phyloP scores from a whole-genome alignment of 2,329 filamentous ascomycete genomes.

The Fusarium scirpi region DNA sequence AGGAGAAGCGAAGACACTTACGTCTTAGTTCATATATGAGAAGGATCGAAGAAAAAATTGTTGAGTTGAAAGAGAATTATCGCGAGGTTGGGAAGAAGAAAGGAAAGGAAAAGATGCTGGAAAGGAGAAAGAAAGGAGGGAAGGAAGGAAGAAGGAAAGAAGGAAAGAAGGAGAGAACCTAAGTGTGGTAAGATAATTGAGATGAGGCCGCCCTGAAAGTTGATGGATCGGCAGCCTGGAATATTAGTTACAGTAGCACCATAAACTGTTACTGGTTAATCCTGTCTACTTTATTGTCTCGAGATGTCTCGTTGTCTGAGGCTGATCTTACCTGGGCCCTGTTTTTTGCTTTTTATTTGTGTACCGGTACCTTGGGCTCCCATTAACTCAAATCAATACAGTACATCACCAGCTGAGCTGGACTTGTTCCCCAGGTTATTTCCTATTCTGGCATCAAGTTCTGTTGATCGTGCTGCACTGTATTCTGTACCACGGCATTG shows the following conservation, averaged over 20 bases:
- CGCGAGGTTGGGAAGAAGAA: slow-evolving; percentile 22
- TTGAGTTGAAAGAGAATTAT: slow-evolving; percentile 12
- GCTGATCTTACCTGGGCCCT: not conserved
- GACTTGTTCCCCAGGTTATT: slow-evolving; percentile 28
- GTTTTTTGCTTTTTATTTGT: slow-evolving; percentile 21
- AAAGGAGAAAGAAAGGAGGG: slow-evolving; percentile 8
- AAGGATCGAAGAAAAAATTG: slow-evolving; percentile 27
- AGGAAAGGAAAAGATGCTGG: slow-evolving; percentile 10
- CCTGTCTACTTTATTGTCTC: slow-evolving; percentile 28
- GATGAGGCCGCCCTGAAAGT: slow-evolving; percentile 34
- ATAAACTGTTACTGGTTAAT: slow-evolving; percentile 26
- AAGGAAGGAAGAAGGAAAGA: not conserved
- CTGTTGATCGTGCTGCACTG: slow-evolving; percentile 4
- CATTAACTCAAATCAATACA: not conserved
- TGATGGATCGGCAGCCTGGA: slow-evolving; percentile 30
- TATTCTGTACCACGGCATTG: not conserved
- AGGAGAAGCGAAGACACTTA: slow-evolving; percentile 32
- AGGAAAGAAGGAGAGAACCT: not conserved
- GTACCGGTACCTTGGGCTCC: slow-evolving; percentile 24
- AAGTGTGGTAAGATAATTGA: slow-evolving; percentile 27
- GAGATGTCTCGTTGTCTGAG: slow-evolving; percentile 21
- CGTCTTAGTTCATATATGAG: slow-evolving; percentile 30
- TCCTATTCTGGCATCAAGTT: slow-evolving; percentile 9
- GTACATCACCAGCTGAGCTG: not conserved
- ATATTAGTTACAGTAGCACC: slow-evolving; percentile 27